Percentiles rank a stretch among this genome's conserved stretches.
Evolutionary conservation across 2,329 filamentous ascomycete species (phyloP).

Genomic region (Neurospora sp.): DNA sequence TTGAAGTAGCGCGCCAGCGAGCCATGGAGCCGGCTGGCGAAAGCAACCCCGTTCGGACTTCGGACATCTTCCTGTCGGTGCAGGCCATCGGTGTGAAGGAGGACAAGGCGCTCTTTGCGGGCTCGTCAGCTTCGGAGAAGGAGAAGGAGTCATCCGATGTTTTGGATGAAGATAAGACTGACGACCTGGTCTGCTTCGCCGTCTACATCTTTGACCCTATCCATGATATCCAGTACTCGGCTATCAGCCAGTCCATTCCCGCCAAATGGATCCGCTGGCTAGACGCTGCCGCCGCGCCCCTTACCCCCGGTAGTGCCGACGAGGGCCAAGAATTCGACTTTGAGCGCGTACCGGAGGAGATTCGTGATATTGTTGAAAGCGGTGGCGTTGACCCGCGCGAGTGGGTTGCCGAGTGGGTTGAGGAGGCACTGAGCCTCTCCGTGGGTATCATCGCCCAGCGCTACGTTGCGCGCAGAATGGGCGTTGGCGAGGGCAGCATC

Average conservation of each 20-base stretch:
- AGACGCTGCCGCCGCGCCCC: slow-evolving; percentile 54
- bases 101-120: slow-evolving; percentile 59
- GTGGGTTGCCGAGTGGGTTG: slow-evolving; percentile 96
- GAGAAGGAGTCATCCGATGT: slow-evolving; percentile 45
- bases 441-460: slow-evolving; percentile 85
- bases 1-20: slow-evolving; percentile 70
- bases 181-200: slow-evolving; percentile 62
- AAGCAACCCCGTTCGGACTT: slow-evolving; percentile 81
- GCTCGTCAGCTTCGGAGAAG: slow-evolving; percentile 41
- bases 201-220: slow-evolving; percentile 79
- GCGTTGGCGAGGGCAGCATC: slow-evolving; percentile 71
- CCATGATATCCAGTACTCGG: slow-evolving; percentile 79
- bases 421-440: slow-evolving; percentile 69
- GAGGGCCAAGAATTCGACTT: slow-evolving; percentile 27
- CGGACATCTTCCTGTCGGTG: slow-evolving; percentile 90
- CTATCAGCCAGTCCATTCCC: slow-evolving; percentile 75
- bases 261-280: slow-evolving; percentile 86
- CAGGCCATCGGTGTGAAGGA: slow-evolving; percentile 67
- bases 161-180: slow-evolving; percentile 40
- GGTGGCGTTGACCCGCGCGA: slow-evolving; percentile 82
- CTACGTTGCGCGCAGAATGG: slow-evolving; percentile 92
- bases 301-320: slow-evolving; percentile 44
- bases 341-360: slow-evolving; percentile 63
- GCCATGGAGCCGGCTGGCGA: slow-evolving; percentile 73
- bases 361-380: slow-evolving; percentile 69